Percentiles rank a stretch among this genome's conserved stretches.
Evolutionary conservation across 108 stramenopile species (phyloP).

Genomic region (Heterococcus sp.): DNA sequence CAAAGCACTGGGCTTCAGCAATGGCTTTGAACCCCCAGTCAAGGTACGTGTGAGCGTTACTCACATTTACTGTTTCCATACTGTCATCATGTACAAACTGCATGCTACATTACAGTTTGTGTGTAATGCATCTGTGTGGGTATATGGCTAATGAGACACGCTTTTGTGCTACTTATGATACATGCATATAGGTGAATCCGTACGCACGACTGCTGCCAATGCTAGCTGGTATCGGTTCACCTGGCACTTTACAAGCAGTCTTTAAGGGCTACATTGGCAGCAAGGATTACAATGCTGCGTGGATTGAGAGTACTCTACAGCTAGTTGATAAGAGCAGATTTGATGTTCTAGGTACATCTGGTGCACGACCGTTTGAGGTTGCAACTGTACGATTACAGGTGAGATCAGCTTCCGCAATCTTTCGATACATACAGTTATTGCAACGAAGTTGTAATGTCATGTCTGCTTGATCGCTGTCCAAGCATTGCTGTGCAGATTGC

Average conservation of each 20-base stretch:
- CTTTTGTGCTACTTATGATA: no score
- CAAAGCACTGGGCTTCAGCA: constrained; percentile 21
- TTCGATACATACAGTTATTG: no score
- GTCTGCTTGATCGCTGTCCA: no score
- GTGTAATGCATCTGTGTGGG: no score
- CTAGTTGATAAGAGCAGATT: constrained; percentile 39
- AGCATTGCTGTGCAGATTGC: no score
- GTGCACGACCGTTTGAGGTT: constrained; percentile 42
- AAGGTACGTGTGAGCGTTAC: no score
- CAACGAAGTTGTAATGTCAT: no score
- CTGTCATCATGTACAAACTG: no score
- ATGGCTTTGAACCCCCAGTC: constrained; percentile 35
- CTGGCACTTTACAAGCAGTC: constrained; percentile 47
- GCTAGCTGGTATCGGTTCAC: constrained; percentile 50
- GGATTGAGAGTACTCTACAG: constrained; percentile 26
- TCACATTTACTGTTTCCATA: no score
- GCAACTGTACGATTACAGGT: constrained; percentile 34
- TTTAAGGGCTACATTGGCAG: constrained; percentile 38
- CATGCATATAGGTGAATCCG: constrained; percentile 42
- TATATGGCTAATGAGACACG: no score
- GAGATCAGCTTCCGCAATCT: no score
- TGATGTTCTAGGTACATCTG: constrained; percentile 34
- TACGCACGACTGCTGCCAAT: constrained; percentile 41
- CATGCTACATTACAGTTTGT: no score
- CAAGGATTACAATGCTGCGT: constrained; percentile 17